Base-by-base conservation (phyloP, 352 stramenopile genomes). In the Pythium aquatile region DNA sequence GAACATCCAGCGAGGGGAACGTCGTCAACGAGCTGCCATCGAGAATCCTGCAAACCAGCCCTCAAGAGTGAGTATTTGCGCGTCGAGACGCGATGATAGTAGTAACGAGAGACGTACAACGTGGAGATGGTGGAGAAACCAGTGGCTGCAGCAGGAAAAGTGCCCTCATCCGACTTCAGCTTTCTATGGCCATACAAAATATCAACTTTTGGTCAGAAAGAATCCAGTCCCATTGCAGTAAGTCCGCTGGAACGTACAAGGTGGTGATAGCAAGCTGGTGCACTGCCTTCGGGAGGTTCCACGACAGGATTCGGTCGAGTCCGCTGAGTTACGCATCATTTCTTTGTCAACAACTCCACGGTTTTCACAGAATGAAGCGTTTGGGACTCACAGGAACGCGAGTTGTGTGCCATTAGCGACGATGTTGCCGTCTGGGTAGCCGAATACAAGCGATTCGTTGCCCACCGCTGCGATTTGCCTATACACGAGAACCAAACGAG, bases 371-470 rank as follows among this genome's bases (percentile, higher is more conserved):
- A 47, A 5, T 26, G 17, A 47, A 6, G 17, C 37, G 9, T 14
- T 49, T 28, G 42, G 13, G 26, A 39, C 57, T 33, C 33, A 64
- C 58, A 64, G 47, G 24, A 49, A 64, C n/a, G 24, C 29, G 13
- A 64, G 58, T 17, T 48, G 44, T 7, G 58, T 51, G 47, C 58
- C 47, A 24, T 55, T 64, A 20, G 58, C 47, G 32, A 64, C 58
- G 33, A 64, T 52, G 26, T 64, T 64, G 30, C 24, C 24, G 10
- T 28, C 58, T 17, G 58, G 46, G 24, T 57, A 64, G 9, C 46
- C 46, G 28, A 64, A 57, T 14, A 29, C 30, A 20, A 47, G 20
- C 6, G 26, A 17, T 3, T 14, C 17, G 3, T 28, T 30, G n/a
- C 20, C 24, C 5, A 51, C 47, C 32, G 14, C 37, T 32, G 3